Percentiles rank a stretch among this genome's conserved stretches.
Evolutionary conservation across 2,329 filamentous ascomycete genomes (phyloP).

Genomic region (Alternaria alternata): DNA sequence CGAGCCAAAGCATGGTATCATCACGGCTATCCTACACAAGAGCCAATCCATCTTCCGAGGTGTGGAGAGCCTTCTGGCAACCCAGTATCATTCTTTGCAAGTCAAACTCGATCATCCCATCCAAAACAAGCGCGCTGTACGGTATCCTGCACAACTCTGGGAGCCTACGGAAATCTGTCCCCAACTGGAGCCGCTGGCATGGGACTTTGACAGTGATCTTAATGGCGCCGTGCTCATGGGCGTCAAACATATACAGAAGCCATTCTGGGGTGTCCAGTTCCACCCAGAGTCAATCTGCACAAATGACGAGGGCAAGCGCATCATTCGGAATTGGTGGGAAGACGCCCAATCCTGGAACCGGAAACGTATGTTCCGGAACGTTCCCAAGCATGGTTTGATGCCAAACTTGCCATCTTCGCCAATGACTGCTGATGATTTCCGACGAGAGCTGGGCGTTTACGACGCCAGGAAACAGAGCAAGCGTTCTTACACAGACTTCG

Average conservation of each 20-base stretch:
- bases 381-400: constrained; percentile 14
- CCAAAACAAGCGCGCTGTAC: constrained; percentile 35
- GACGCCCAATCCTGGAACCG: constrained; percentile 65
- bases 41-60: constrained; percentile 70
- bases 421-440: constrained; percentile 30
- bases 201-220: constrained; percentile 54
- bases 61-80: constrained; percentile 70
- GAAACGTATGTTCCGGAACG: constrained; percentile 25
- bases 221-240: constrained; percentile 78
- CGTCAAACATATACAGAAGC: constrained; percentile 70
- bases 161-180: constrained; percentile 46
- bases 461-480: constrained; percentile 14
- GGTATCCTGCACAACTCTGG: constrained; percentile 55
- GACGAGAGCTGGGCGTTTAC: constrained; percentile 26
- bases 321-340: constrained; percentile 80
- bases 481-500: constrained; percentile 12
- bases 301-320: constrained; percentile 67
- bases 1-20: constrained; percentile 84
- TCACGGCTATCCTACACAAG: constrained; percentile 70
- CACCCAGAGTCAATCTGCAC: constrained; percentile 92
- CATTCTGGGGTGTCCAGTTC: constrained; percentile 89
- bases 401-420: constrained; percentile 22
- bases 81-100: constrained; percentile 76
- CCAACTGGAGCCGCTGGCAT: constrained; percentile 56
- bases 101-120: constrained; percentile 52